These are phyloP conservation scores for Phytophthora nicotianae DNA, from an alignment of 352 stramenopile species.

Conservation along the genomic window DNA sequence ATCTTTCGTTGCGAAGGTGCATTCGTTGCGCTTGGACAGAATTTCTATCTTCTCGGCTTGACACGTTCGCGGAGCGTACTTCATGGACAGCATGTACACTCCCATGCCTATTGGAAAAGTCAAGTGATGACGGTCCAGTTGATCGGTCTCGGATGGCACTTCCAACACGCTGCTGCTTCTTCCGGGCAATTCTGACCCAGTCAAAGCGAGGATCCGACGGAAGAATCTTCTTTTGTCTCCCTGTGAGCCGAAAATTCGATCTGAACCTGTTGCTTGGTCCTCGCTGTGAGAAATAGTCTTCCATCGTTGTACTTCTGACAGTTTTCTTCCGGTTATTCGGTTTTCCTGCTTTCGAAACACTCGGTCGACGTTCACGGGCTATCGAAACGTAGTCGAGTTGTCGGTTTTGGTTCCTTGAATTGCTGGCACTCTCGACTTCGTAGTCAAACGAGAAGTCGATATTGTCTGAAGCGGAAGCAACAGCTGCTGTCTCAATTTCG, in stretches of 20 bases:
- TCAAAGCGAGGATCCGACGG: slow-evolving; percentile 52
- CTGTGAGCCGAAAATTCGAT: slow-evolving; percentile 47
- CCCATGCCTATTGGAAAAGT: slow-evolving; percentile 3
- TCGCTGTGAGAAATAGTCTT: slow-evolving; percentile 38
- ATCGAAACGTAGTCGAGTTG: slow-evolving; percentile 2
- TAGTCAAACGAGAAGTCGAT: slow-evolving; percentile 27
- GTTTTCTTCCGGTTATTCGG: slow-evolving; percentile 7
- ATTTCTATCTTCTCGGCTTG: slow-evolving; percentile 27
- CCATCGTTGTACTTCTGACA: slow-evolving; percentile 34
- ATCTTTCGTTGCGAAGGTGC: slow-evolving; percentile 56
- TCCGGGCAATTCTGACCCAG: slow-evolving; percentile 47
- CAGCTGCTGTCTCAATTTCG: not conserved
- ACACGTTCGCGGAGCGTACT: slow-evolving; percentile 12
- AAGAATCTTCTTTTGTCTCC: slow-evolving; percentile 37
- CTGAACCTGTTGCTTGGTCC: slow-evolving; percentile 12
- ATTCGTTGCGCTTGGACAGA: slow-evolving; percentile 57
- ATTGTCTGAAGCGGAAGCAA: slow-evolving; percentile 6
- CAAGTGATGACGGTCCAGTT: not conserved
- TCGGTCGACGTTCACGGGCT: not conserved
- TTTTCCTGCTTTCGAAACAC: not conserved
- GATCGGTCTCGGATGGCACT: slow-evolving; percentile 3
- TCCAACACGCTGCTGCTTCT: slow-evolving; percentile 33
- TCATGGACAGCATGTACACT: slow-evolving; percentile 8
- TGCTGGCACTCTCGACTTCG: slow-evolving; percentile 3
- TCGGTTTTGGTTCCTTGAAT: slow-evolving; percentile 1